Conservation (phyloP, 257 asterid species). For the Solanum tarijense region DNA sequence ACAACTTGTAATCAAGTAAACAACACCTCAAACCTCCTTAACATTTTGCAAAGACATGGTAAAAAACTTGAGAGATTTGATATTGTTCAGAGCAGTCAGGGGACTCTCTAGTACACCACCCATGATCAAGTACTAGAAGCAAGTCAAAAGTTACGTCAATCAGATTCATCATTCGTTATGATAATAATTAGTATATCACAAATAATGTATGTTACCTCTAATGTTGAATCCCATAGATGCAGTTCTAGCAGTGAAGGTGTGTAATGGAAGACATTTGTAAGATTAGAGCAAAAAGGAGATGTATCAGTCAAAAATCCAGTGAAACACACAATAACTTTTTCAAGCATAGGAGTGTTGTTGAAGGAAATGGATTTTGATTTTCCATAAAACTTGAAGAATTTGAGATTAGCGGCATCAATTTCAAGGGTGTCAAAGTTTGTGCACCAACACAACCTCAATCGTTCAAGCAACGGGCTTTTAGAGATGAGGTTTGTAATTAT, state of each 20-base stretch:
- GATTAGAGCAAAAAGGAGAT: too few species aligned
- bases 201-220: background rate
- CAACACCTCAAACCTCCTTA: background rate
- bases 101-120: background rate
- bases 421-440: too few species aligned
- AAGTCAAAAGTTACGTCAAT: background rate
- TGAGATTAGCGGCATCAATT: too few species aligned
- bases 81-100: background rate
- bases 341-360: too few species aligned
- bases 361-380: too few species aligned
- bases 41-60: background rate
- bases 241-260: background rate
- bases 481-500: too few species aligned
- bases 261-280: background rate
- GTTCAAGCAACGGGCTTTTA: too few species aligned
- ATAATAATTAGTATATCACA: background rate
- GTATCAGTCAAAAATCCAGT: too few species aligned
- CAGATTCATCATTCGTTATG: background rate
- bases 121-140: background rate
- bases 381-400: too few species aligned
- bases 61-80: background rate
- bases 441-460: too few species aligned
- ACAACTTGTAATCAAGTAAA: background rate
- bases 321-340: too few species aligned
- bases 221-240: background rate